These are phyloP conservation scores for Phytopythium montanum DNA, from an alignment of 352 stramenopile genomes.

Conservation along the genomic window DNA sequence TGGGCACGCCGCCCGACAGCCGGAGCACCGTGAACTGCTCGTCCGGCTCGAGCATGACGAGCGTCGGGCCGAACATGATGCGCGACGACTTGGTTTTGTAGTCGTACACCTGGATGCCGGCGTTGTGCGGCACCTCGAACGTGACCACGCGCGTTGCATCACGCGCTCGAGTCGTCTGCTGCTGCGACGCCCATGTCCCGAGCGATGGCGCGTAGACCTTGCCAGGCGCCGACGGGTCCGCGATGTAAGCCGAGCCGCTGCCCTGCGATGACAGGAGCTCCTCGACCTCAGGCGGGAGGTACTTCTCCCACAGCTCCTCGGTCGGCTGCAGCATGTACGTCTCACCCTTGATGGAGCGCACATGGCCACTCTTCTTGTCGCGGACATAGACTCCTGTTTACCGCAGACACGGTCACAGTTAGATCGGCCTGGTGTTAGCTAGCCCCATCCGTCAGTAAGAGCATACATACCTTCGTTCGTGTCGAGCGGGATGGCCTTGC, in stretches of 20 bases:
- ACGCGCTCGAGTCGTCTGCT: conserved; percentile 12
- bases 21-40: conserved; percentile 82
- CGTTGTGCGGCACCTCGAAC: conserved; percentile 82
- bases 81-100: conserved; percentile 80
- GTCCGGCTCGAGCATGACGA: conserved; percentile 79
- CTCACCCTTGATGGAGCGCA: conserved; percentile 65
- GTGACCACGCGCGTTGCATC: conserved; percentile 68
- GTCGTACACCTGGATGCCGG: conserved; percentile 80
- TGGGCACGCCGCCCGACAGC: conserved; percentile 62
- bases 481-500: conserved; percentile 71
- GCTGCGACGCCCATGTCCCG: not conserved
- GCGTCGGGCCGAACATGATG: conserved; percentile 75
- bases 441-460: no score
- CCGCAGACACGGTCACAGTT: not conserved
- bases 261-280: conserved; percentile 55
- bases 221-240: conserved; percentile 33
- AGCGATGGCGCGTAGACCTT: conserved; percentile 2
- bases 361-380: conserved; percentile 70
- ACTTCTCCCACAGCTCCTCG: conserved; percentile 73
- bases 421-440: not conserved
- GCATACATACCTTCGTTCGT: conserved; percentile 46
- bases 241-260: conserved; percentile 55
- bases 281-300: conserved; percentile 57
- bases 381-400: conserved; percentile 65
- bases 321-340: conserved; percentile 84